Base-by-base conservation (phyloP, 2,329 filamentous ascomycete genomes). In the Fusarium tricinctum region DNA sequence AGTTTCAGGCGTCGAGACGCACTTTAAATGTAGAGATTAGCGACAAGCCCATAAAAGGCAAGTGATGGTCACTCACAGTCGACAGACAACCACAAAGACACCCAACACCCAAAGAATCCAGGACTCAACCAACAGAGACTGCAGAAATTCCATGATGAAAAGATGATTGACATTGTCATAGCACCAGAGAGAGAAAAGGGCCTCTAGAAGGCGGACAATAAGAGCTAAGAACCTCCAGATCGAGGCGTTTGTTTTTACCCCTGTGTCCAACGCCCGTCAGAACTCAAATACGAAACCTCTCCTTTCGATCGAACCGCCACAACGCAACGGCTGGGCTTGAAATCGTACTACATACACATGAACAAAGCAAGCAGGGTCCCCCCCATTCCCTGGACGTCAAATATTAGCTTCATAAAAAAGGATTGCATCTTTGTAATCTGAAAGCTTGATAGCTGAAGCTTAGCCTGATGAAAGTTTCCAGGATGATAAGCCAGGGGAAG, bases 1-100 rank as follows among this genome's bases (percentile, higher is more conserved):
- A 88, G 70, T 49, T 76, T 77, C 19, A 80, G 71, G 2, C 77
- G 74, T 15, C 78, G 71, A 9, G 79, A 77, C 35, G 73, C 46
- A 22, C 71, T 73, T 35, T 13, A 20, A 12, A 39, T 12, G 5
- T 10, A 17, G 15, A 35, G 35, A 20, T 38, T 13, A 45, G 57
- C 26, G 28, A 19, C 5, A 12, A 13, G 14, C 40, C 48, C 35
- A 64, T 32, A 19, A 12, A 33, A 30, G 19, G 22, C 42, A 45
- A 23, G 38, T 14, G 10, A 20, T 38, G 14, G 3, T 30, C 6
- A 5, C 71, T 70, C 46, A 73, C 66, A 77, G 35, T 6, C 75
- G 73, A 19, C 69, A 72, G 4, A 22, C 58, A 13, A 77, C 75
- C 5, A 75, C 46, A 6, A 70, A 32, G 7, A 77, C 64, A 8